Percentiles rank a stretch among this genome's conserved stretches.
Evolutionary conservation across 805 yeast genomes (phyloP).

Genomic region (Metschnikowia bowlesiae): DNA sequence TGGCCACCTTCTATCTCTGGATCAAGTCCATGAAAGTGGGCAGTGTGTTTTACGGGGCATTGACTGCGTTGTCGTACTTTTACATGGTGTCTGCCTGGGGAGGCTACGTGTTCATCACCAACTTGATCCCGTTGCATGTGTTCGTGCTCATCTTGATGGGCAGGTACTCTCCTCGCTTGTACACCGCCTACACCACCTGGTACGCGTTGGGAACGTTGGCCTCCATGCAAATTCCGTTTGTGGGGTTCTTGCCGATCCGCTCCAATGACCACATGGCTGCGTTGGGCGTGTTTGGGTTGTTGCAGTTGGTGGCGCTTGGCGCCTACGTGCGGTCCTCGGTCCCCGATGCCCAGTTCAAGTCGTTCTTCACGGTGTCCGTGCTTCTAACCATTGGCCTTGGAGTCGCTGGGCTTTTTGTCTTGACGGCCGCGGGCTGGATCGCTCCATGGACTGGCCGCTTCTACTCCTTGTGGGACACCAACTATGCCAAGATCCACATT

Average conservation of each 20-base stretch:
- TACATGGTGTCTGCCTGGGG: conserved; percentile 99
- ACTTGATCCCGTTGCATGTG: conserved; percentile 92
- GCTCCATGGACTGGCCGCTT: conserved; percentile 99
- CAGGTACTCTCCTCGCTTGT: conserved; percentile 75
- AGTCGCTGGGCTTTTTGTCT: conserved; percentile 62
- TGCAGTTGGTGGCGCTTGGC: conserved; percentile 87
- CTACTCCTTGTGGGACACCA: conserved; percentile 97
- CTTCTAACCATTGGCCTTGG: conserved; percentile 57
- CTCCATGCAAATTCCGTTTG: conserved; percentile 99
- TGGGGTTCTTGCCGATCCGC: conserved; percentile 93
- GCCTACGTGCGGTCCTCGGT: conserved; percentile 73
- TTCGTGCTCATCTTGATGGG: conserved; percentile 92
- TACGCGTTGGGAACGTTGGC: conserved; percentile 95
- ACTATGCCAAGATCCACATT: conserved; percentile 94
- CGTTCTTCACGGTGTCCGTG: conserved; percentile 60
- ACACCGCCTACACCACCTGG: conserved; percentile 95
- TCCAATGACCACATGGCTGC: conserved; percentile 99
- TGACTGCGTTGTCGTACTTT: conserved; percentile 85
- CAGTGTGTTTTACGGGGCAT: conserved; percentile 74
- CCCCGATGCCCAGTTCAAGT: conserved; percentile 66
- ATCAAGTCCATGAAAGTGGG: conserved; percentile 90
- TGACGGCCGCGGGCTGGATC: conserved; percentile 87
- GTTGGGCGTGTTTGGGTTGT: conserved; percentile 90
- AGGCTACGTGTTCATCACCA: conserved; percentile 98
- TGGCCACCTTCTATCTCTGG: conserved; percentile 96